Evolutionary conservation across 2,329 filamentous ascomycete genomes (phyloP), one percentile per base, ranked within the genome.

Genomic region (Cordyceps javanica): DNA sequence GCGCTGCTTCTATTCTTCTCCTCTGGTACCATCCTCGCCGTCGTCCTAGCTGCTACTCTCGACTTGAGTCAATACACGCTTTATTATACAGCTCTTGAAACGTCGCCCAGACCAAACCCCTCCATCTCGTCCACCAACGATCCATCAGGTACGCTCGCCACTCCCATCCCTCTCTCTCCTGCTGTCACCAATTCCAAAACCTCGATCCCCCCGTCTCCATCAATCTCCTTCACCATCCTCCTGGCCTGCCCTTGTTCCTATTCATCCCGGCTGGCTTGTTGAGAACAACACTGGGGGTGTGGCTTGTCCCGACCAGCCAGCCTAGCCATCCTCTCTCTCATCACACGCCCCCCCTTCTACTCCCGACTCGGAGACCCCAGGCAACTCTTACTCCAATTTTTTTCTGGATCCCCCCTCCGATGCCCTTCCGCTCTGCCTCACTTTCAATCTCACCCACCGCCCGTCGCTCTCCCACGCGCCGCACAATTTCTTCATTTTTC

Each of bases 391-490:
- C 53, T 55, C 53, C 53, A 55, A 55, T 10, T 48, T 55, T 55
- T 54, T 55, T 55, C 42, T 55, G 53, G 53, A 55, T 55, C 51
- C 53, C 51, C n/a, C 51, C 41, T 55, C 53, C 53, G 53, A 55
- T 55, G 36, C n/a, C 10, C 52, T n/a, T 11, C 52, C 53, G 42
- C 53, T 48, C 21, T 55, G 53, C 53, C 44, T 55, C 53, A 55
- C 42, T 48, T 48, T 55, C 32, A 28, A n/a, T 45, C 51, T 28
- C 41, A 26, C 51, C 42, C 32, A 25, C 32, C 42, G 23, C 9
- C n/a, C 25, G 28, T 42, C 53, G n/a, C 53, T 38, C 25, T 25
- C 42, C 30, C 30, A 34, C n/a, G n/a, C n/a, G n/a, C 25, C 51
- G 25, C 53, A 49, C 53, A 28, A 23, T 34, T 55, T 39, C 41